Conservation (phyloP, 75 land plant genomes). For the Pinus tabuliformis region DNA sequence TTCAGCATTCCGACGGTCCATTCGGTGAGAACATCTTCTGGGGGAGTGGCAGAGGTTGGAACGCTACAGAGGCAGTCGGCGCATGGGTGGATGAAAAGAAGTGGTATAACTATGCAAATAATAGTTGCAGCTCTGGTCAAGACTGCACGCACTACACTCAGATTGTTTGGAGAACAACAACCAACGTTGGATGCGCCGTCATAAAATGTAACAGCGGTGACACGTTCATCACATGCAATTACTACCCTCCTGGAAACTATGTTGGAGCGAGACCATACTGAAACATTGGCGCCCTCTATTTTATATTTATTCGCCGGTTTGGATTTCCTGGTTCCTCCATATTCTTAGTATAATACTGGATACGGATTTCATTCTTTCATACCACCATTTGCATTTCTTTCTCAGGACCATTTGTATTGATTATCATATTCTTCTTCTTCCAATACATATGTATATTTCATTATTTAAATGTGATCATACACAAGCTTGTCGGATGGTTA, state of each 20-base stretch:
- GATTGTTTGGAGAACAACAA: slow-evolving; percentile 33
- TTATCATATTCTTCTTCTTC: too few species aligned
- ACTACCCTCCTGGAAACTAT: slow-evolving; percentile 41
- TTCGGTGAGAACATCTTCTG: slow-evolving; percentile 26
- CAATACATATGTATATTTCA: too few species aligned
- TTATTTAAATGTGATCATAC: too few species aligned
- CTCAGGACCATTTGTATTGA: too few species aligned
- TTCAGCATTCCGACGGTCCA: slow-evolving; percentile 25
- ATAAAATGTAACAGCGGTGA: slow-evolving; percentile 24
- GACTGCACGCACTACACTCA: slow-evolving; percentile 46
- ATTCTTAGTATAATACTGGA: too few species aligned
- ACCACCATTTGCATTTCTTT: too few species aligned
- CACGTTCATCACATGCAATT: slow-evolving; percentile 32
- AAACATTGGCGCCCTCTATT: not conserved
- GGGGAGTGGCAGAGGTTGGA: slow-evolving; percentile 20
- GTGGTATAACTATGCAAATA: slow-evolving; percentile 21
- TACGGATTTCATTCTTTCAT: too few species aligned
- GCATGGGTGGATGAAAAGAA: slow-evolving; percentile 31
- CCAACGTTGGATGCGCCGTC: slow-evolving; percentile 26
- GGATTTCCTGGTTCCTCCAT: too few species aligned
- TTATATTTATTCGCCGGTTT: too few species aligned
- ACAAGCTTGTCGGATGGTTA: too few species aligned
- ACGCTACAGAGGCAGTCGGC: slow-evolving; percentile 25
- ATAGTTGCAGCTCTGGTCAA: slow-evolving; percentile 20
- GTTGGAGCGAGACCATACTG: slow-evolving; percentile 22